These are phyloP conservation scores for Teunomyces tritomae DNA, from an alignment of 805 yeast genomes.

Conservation along the genomic window DNA sequence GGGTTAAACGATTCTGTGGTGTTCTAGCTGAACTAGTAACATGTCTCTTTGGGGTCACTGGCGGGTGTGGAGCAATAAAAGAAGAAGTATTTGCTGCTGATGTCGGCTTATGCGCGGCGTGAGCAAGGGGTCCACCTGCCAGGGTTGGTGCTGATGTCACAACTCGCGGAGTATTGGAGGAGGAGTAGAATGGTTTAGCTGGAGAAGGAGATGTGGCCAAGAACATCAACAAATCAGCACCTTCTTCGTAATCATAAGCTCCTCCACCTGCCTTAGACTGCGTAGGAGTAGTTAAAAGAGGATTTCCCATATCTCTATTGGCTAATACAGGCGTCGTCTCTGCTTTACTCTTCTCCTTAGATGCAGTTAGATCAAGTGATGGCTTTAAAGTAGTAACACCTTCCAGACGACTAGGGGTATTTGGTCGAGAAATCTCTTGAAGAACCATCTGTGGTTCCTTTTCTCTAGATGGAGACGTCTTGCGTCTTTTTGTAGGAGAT, in stretches of 20 bases:
- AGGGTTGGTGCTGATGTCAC: slow-evolving; percentile 18
- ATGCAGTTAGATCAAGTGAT: slow-evolving; percentile 9
- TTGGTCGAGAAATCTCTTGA: slow-evolving; percentile 26
- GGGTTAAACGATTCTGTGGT: slow-evolving; percentile 43
- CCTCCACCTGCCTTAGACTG: slow-evolving; percentile 18
- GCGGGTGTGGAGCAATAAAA: slow-evolving; percentile 39
- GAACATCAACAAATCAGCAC: slow-evolving; percentile 78
- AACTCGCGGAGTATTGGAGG: slow-evolving; percentile 31
- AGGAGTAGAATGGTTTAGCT: slow-evolving; percentile 37
- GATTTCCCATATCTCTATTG: slow-evolving; percentile 11
- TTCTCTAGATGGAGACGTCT: slow-evolving; percentile 4
- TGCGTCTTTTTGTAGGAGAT: slow-evolving; percentile 33
- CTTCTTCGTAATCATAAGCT: slow-evolving; percentile 50
- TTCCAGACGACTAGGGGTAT: slow-evolving; percentile 22
- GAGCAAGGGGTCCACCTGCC: slow-evolving; percentile 14
- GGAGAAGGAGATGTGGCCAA: slow-evolving; percentile 83
- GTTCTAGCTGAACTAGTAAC: slow-evolving; percentile 24
- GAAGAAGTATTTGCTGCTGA: slow-evolving; percentile 20
- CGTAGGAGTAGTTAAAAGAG: slow-evolving; percentile 33
- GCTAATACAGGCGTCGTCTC: slow-evolving; percentile 14
- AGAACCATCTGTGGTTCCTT: slow-evolving; percentile 25
- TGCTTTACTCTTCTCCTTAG: slow-evolving; percentile 1
- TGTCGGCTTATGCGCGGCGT: slow-evolving; percentile 8
- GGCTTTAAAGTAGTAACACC: slow-evolving; percentile 11
- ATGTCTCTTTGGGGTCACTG: slow-evolving; percentile 43